phyloP scores from a whole-genome alignment of 2,329 filamentous ascomycete species.

The Fonsecaea pedrosoi region DNA sequence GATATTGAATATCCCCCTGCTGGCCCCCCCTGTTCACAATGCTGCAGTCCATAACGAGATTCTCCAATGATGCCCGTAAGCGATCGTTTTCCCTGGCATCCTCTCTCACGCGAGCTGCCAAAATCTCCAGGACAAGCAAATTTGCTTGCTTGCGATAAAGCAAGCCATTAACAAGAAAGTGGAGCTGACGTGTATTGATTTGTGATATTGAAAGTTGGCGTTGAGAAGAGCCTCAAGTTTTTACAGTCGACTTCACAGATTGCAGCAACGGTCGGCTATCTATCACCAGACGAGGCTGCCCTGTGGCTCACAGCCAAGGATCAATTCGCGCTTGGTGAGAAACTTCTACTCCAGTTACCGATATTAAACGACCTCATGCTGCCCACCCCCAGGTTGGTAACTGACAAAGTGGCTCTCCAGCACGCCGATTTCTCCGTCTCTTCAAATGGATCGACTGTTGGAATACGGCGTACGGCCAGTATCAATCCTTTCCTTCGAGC shows the following conservation, averaged over 20 bases:
- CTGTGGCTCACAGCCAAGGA: slow-evolving; percentile 48
- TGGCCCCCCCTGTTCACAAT: background rate
- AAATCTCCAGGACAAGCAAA: background rate
- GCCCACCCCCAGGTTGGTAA: slow-evolving; percentile 1
- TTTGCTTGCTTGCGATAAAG: background rate
- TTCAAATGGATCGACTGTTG: slow-evolving; percentile 72
- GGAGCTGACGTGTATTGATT: background rate
- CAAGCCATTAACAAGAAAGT: background rate
- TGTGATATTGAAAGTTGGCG: slow-evolving; percentile 14
- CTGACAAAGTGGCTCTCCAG: slow-evolving; percentile 41
- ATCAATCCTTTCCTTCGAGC: slow-evolving; percentile 8
- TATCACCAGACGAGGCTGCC: slow-evolving; percentile 42
- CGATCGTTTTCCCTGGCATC: background rate
- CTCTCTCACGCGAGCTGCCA: background rate
- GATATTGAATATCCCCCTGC: background rate
- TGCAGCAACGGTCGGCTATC: slow-evolving; percentile 36
- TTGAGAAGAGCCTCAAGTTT: slow-evolving; percentile 51
- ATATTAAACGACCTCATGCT: slow-evolving; percentile 39
- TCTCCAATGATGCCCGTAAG: slow-evolving; percentile 34
- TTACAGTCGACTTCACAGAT: slow-evolving; percentile 49
- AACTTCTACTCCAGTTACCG: background rate
- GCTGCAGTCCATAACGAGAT: slow-evolving; percentile 30
- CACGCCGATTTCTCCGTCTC: slow-evolving; percentile 69
- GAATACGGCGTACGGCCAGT: slow-evolving; percentile 56
- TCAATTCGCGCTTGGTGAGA: slow-evolving; percentile 27